Base-by-base conservation (phyloP, 2,329 filamentous ascomycete genomes). In the Alternaria sp. region DNA sequence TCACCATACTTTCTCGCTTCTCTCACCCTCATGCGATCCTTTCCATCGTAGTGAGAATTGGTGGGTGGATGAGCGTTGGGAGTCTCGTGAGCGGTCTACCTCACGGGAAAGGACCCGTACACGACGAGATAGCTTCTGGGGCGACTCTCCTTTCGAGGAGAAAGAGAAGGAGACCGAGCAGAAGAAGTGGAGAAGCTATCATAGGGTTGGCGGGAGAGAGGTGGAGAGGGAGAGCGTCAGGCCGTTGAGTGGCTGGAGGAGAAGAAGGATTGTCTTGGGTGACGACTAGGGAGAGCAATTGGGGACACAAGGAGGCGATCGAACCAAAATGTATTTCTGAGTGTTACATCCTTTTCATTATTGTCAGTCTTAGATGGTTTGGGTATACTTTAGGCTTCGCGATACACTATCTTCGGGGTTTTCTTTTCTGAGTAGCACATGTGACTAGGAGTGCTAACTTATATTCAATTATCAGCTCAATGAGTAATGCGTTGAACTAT, bases 181-280 rank as follows among this genome's bases (percentile, higher is more conserved):
- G 19, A 72, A 74, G 67, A 74, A 62, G 45, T 69, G 57, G 59
- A 70, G 68, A 17, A 57, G 65, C 43, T 76, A 70, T 47, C 61
- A 68, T 23, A 66, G 64, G 60, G 54, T 75, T 52, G 49, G 19
- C 23, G 30, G 30, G 2, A 76, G 75, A 67, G 74, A 72, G 67
- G 74, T 68, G 54, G 69, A 68, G 69, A 77, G 69, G 17, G 72
- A 75, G 62, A 75, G 77, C 62, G 69, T 70, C 66, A 74, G 66
- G 57, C 77, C 77, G 17, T 61, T 79, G 67, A 69, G 57, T 62
- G 72, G 72, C 13, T 72, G 67, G 63, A 57, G 67, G 46, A 64
- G 69, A 47, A 54, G 50, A 46, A 59, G 26, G 43, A 40, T 71
- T 28, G 21, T 63, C 19, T 52, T 43, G 46, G 55, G 46, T 21